Conservation (phyloP, 257 asterid species). For the Solanum habrochaites region DNA sequence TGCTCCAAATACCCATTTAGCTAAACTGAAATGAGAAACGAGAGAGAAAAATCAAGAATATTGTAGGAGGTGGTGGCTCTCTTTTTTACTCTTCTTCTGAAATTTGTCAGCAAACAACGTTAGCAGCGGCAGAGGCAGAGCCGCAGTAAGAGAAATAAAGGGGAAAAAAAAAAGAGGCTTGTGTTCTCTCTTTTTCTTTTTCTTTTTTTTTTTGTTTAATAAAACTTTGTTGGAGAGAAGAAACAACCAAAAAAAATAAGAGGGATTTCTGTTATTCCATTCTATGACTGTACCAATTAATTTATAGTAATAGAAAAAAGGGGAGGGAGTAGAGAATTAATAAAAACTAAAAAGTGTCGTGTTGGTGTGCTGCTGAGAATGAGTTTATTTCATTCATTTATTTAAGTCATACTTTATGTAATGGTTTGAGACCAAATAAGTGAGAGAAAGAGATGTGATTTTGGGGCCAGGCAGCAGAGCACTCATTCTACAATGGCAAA, state of each 20-base stretch:
- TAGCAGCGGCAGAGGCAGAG: not conserved
- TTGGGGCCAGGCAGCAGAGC: not conserved
- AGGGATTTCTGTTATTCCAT: not conserved
- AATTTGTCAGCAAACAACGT: constrained; percentile 1
- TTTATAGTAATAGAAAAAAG: not conserved
- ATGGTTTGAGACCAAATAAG: constrained; percentile 1
- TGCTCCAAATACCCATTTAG: constrained; percentile 25
- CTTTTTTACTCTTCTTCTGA: not conserved
- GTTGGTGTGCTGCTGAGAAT: not conserved
- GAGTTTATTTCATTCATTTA: not conserved
- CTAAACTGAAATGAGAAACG: not conserved
- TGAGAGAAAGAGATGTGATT: not conserved
- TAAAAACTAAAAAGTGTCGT: not conserved
- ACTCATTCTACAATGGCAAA: not conserved
- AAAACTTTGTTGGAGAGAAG: not conserved
- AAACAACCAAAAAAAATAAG: not conserved
- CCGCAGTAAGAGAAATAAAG: not conserved
- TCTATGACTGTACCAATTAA: not conserved
- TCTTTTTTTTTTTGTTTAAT: not conserved
- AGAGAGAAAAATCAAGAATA: not conserved
- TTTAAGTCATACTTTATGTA: not conserved
- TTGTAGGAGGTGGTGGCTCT: not conserved
- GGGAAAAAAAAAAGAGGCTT: not conserved
- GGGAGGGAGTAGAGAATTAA: not conserved
- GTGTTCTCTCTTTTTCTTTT: not conserved